A percentile compares a stretch with the other conserved stretches of the same genome.
phyloP scores from a whole-genome alignment of 768 basidiomycete genomes.

The Obba rivulosa region DNA sequence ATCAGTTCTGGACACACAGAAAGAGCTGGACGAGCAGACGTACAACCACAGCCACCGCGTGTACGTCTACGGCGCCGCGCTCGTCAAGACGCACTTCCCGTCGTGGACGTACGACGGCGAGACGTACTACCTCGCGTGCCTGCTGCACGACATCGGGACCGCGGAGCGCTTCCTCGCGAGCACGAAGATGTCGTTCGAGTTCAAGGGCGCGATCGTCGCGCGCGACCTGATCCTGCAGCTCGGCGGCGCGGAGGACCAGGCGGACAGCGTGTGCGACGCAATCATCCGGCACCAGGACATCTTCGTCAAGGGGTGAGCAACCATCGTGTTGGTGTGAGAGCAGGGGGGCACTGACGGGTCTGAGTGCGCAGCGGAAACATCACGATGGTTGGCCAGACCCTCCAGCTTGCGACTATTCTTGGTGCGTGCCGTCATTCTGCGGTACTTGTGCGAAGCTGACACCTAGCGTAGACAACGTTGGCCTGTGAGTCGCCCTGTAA shows the following conservation, averaged over 20 bases:
- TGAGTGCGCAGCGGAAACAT: conserved; percentile 38
- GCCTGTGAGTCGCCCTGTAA: conserved; percentile 28
- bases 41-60: conserved; percentile 47
- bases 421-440: conserved; percentile 23
- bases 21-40: conserved; percentile 38
- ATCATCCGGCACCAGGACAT: conserved; percentile 43
- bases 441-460: not conserved
- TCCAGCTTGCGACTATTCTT: conserved; percentile 45
- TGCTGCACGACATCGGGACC: conserved; percentile 50
- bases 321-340: too few relatives aligned
- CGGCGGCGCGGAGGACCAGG: conserved; percentile 42
- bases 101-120: conserved; percentile 39
- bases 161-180: conserved; percentile 42
- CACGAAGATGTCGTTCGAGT: conserved; percentile 54
- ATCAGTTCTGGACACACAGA: conserved; percentile 18
- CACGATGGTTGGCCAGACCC: conserved; percentile 43
- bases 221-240: conserved; percentile 40
- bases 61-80: conserved; percentile 46
- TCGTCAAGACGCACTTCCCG: conserved; percentile 42
- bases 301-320: conserved; percentile 38
- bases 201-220: conserved; percentile 49
- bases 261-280: conserved; percentile 47
- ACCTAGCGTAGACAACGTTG: conserved; percentile 35
- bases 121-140: conserved; percentile 46
- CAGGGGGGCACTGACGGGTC: not conserved